A percentile compares a stretch with the other conserved stretches of the same genome.
These are phyloP conservation scores for Pseudogymnoascus sp. DNA, from an alignment of 2,329 filamentous ascomycete species.

Conservation along the genomic window DNA sequence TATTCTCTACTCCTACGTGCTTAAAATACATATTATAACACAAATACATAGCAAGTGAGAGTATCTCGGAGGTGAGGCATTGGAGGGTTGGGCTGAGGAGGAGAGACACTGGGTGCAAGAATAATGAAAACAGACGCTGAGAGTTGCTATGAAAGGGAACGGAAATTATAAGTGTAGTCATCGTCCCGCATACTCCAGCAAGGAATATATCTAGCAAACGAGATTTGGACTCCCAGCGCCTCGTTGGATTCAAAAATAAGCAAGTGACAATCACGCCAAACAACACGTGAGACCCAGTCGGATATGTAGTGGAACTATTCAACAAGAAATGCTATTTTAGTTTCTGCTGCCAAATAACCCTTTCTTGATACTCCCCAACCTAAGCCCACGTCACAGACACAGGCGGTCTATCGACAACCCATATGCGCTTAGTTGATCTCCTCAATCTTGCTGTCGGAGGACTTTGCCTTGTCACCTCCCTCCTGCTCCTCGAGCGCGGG, in stretches of 20 bases:
- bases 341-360: background rate
- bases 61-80: background rate
- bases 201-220: background rate
- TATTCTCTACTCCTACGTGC: background rate
- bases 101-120: background rate
- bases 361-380: background rate
- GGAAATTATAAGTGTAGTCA: background rate
- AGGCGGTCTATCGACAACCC: background rate
- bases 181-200: background rate
- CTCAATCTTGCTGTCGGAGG: slow-evolving; percentile 32
- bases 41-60: too few species aligned
- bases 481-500: slow-evolving; percentile 64
- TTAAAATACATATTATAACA: background rate
- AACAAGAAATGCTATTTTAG: slow-evolving; percentile 3
- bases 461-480: slow-evolving; percentile 35
- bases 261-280: background rate
- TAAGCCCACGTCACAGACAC: background rate
- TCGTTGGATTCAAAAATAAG: background rate
- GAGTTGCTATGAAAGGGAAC: background rate
- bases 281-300: background rate
- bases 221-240: background rate
- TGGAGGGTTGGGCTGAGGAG: background rate
- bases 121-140: background rate
- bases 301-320: slow-evolving; percentile 4
- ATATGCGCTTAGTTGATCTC: slow-evolving; percentile 23